Evolutionary conservation across 495 filamentous ascomycete genomes (phyloP), one percentile per base, ranked within the genome.

Genomic region (Tuber microsphaerosporum): DNA sequence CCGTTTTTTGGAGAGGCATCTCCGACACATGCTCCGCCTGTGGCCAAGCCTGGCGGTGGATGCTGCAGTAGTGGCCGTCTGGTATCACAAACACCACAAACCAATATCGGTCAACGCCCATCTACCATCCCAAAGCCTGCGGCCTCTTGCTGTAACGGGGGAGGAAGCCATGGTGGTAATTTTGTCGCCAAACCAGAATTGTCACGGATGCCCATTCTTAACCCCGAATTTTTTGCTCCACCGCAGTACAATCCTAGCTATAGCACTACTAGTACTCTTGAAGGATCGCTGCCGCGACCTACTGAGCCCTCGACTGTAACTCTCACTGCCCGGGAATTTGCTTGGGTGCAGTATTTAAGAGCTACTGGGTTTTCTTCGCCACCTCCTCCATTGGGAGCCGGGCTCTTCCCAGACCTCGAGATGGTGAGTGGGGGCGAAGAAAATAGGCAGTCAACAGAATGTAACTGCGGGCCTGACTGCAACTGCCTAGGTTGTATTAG

Each of bases 401-500:
- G 70, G 17, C 44, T 70, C 37, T 65, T 70, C 16, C 26, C 77
- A 19, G 56, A 65, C 34, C 17, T 65, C 1, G 69, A 70, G 34
- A 39, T 71, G 44, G 19, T 45, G 34, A 75, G 31, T 43, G 69
- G 46, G 22, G 17, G 41, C 10, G 73, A 72, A 43, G 75, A 51
- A n/a, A 44, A 51, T 31, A 48, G 72, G 44, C 78, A 77, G 71
- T 76, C 77, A n/a, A 73, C 78, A 43, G 48, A 22, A 34, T 79
- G 77, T 46, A 61, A 75, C 48, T 79, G 77, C 65, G 77, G 77
- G 10, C 56, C 77, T 43, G 65, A 61, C 31, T 79, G 77, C 43
- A 56, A 79, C 37, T 79, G 77, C 51, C 48, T 79, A n/a, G 77
- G 77, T 3, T 79, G 77, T 44, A 77, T 77, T 31, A 79, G 76